Evolutionary conservation across 139 green algal genomes (phyloP).

Genomic region (Marvania coccoides): DNA sequence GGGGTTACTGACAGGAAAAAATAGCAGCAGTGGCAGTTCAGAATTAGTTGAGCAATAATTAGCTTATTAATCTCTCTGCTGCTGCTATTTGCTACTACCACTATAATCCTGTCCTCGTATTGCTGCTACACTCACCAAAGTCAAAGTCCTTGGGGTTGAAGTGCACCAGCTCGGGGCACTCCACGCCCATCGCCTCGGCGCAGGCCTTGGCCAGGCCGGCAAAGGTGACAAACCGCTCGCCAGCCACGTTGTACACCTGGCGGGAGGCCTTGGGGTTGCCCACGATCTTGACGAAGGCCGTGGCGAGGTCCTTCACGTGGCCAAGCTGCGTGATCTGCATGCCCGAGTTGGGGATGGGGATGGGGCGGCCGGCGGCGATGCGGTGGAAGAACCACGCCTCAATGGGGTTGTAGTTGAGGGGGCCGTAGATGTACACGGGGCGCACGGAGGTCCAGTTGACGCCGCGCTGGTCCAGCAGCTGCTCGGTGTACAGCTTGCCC

Average conservation of each 20-base stretch:
- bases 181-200: slow-evolving; percentile 71
- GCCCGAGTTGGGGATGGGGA: slow-evolving; percentile 77
- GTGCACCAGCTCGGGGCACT: slow-evolving; percentile 86
- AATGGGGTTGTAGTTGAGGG: slow-evolving; percentile 98
- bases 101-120: no score
- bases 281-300: slow-evolving; percentile 70
- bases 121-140: no score
- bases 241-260: slow-evolving; percentile 73
- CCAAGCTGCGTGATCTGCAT: slow-evolving; percentile 83
- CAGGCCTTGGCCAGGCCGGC: slow-evolving; percentile 90
- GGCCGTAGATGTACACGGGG: slow-evolving; percentile 97
- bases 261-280: slow-evolving; percentile 67
- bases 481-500: slow-evolving; percentile 95
- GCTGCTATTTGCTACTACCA: no score
- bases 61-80: no score
- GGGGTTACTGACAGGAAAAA: no score
- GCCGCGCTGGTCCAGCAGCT: slow-evolving; percentile 58
- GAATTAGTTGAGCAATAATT: no score
- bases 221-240: slow-evolving; percentile 84
- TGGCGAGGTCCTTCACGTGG: slow-evolving; percentile 84
- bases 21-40: no score
- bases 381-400: slow-evolving; percentile 89
- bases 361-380: slow-evolving; percentile 79
- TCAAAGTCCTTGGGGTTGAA: slow-evolving; percentile 95
- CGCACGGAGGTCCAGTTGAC: slow-evolving; percentile 85